Evolutionary conservation across 805 yeast genomes (phyloP), one percentile per base, ranked within the genome.

Genomic region (Torulaspora franciscae): DNA sequence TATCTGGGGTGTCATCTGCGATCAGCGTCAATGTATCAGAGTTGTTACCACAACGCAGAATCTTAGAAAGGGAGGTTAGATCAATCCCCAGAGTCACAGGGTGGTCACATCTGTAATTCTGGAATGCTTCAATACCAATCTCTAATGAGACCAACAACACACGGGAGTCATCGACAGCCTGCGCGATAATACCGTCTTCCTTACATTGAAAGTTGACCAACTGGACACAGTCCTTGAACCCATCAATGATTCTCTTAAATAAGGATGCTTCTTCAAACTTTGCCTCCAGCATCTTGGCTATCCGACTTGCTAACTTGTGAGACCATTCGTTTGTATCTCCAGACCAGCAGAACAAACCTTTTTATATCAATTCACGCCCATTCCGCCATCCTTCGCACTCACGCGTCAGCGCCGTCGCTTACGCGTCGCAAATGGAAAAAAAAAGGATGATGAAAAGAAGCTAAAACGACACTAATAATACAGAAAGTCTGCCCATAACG

Each of bases 81-180:
- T 93, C 96, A 59, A 91, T 75, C 55, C 99, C 99, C 54, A 93
- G 76, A 6, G 96, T 88, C 57, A 90, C 75, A 55, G 86, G 88
- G 64, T 93, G 82, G 71, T 93, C 99, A 70, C 98, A 90, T 75
- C 99, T 83, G 74, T 85, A 93, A 56, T 85, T 91, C 49, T 80
- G 75, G 72, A 93, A 93, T 9, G 95, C 90, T 49, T 85, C 90
- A 51, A 82, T 80, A 47, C 95, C 95, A 55, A 93, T 83, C 57
- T 86, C 79, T 51, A 93, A 73, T 15, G 95, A 85, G 32, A 91
- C 96, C 53, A 93, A 76, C 52, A 90, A 77, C 47, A 93, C 96
- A 75, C 97, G 87, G 23, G 99, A 89, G 65, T 89, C 95, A 69
- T 93, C 99, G 56, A 93, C 93, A 23, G 99, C 98, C 73, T 93